These are phyloP conservation scores for Venturia effusa DNA, from an alignment of 2,329 filamentous ascomycete genomes.

Conservation along the genomic window DNA sequence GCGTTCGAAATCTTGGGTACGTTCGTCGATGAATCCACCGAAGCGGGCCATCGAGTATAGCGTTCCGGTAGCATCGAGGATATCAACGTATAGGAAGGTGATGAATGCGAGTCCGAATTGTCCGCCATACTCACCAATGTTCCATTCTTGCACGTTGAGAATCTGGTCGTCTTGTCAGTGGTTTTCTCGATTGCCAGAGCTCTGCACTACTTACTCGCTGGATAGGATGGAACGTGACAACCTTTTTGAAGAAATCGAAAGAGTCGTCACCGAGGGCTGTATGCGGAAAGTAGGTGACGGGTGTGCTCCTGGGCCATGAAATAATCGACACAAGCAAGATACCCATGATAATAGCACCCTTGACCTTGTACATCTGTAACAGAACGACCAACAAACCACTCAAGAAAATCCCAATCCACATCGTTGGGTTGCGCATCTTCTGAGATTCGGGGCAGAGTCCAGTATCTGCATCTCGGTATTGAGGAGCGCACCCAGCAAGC, in stretches of 20 bases:
- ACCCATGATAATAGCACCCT: constrained; percentile 75
- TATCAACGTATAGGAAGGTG: constrained; percentile 85
- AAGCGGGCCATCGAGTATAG: constrained; percentile 86
- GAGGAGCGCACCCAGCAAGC: constrained; percentile 59
- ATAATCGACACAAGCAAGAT: constrained; percentile 79
- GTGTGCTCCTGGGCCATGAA: constrained; percentile 70
- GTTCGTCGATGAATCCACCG: constrained; percentile 66
- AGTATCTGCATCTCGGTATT: constrained; percentile 16
- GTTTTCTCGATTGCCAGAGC: neutral
- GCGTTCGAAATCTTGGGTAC: constrained; percentile 79
- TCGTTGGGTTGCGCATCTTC: constrained; percentile 72
- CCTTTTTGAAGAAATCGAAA: constrained; percentile 82
- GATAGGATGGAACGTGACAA: constrained; percentile 76
- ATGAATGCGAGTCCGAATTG: constrained; percentile 77
- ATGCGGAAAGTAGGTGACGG: constrained; percentile 73
- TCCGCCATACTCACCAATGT: constrained; percentile 54
- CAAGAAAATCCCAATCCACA: constrained; percentile 86
- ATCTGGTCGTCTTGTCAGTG: constrained; percentile 31
- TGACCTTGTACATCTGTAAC: constrained; percentile 76
- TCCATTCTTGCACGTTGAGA: constrained; percentile 64
- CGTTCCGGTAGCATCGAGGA: constrained; percentile 77
- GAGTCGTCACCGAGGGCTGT: constrained; percentile 54
- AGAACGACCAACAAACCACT: constrained; percentile 71
- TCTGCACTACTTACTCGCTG: constrained; percentile 18
- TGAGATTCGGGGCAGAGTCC: constrained; percentile 51